These are phyloP conservation scores for Tagetes erecta DNA, from an alignment of 129 eudicot species.

Conservation along the genomic window DNA sequence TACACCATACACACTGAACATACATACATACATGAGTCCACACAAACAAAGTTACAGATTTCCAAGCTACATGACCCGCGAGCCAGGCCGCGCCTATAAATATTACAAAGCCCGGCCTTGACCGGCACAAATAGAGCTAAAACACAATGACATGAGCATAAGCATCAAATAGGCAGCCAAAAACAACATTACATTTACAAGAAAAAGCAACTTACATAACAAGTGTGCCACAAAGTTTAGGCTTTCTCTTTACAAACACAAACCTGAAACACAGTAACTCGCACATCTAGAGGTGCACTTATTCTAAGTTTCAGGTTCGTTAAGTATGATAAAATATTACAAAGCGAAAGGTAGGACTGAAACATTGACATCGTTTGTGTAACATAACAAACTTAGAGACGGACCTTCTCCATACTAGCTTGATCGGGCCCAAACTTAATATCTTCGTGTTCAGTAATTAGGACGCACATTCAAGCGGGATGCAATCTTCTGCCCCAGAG, in stretches of 20 bases:
- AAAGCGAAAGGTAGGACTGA: slow-evolving; percentile 17
- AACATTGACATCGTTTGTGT: slow-evolving; percentile 29
- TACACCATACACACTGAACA: neutral
- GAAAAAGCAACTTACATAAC: slow-evolving; percentile 38
- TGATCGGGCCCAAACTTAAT: neutral
- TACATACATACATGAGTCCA: neutral
- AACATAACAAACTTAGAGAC: slow-evolving; percentile 31
- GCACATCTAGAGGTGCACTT: slow-evolving; percentile 37
- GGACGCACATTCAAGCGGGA: slow-evolving; percentile 80
- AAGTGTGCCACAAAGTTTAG: slow-evolving; percentile 36
- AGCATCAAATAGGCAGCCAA: slow-evolving; percentile 17
- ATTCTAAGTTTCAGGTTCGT: slow-evolving; percentile 41
- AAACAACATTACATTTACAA: slow-evolving; percentile 19
- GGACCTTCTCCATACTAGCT: slow-evolving; percentile 33
- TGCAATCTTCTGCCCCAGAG: slow-evolving; percentile 90
- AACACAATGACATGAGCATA: neutral
- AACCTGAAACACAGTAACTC: slow-evolving; percentile 42
- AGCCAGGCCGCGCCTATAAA: neutral
- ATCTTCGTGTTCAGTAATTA: slow-evolving; percentile 41
- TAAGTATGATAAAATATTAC: slow-evolving; percentile 29
- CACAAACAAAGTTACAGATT: neutral
- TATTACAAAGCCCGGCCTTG: neutral
- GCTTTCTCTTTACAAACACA: slow-evolving; percentile 40
- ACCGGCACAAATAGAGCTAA: neutral
- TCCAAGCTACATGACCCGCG: neutral